Evolutionary conservation across 1,284 basidiomycete genomes (phyloP), one percentile per base, ranked within the genome.

Genomic region (Takashimella koratensis): DNA sequence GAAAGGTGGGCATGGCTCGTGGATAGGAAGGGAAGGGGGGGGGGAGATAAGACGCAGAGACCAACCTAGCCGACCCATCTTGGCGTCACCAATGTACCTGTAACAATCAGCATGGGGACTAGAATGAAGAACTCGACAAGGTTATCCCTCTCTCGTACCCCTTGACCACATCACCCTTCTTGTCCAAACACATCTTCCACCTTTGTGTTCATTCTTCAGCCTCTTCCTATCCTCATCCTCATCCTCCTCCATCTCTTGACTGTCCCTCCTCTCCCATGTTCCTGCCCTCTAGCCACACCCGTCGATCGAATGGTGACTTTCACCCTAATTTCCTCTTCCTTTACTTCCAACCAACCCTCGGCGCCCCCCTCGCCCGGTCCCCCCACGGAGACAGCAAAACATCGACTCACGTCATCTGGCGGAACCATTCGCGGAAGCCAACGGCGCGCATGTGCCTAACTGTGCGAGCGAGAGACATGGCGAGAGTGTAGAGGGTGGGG

Each of bases 51-150:
- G 30, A 42, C 42, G 41, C 21, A 25, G 41, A 26, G 43, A 58
- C 56, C 12, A 49, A 63, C 59, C 79, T 51, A 84, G 81, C 60
- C 79, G 79, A 16, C 92, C 93, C 22, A 82, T 83, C 76, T 96
- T 97, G 52, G 88, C 88, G 66, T 96, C 93, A 49, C 90, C 87
- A 59, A 95, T 94, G 73, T 93, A 90, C 51, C 76, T 91, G 83
- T 81, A 86, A 77, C 13, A 62, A 27, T 49, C 46, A 59, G 53
- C 45, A 49, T 43, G 25, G 51, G 24, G 12, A 41, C n/a, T 26
- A 41, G 22, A 44, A 39, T 46, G 5, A n/a, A 23, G 11, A 22
- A 24, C 21, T 20, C 41, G 22, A 13, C 19, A 26, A 13, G 24
- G 11, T 20, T 3, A 16, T n/a, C 11, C 16, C 2, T 24, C 44